Evolutionary conservation across 73 alveolate species (phyloP).

Genomic region (Paramecium pentaurelia): DNA sequence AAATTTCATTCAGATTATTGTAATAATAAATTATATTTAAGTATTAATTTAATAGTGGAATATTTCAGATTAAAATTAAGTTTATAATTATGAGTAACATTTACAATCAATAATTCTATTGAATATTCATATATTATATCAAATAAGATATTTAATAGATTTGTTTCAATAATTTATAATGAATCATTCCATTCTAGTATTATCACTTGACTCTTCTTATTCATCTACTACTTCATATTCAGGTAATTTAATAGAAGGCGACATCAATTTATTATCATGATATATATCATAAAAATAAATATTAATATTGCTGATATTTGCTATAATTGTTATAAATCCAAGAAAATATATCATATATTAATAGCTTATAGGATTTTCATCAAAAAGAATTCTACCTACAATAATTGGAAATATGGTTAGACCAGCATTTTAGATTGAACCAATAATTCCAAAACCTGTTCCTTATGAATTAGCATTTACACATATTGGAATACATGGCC

Average conservation of each 20-base stretch:
- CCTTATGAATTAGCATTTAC: background rate
- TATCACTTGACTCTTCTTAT: background rate
- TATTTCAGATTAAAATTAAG: too few species aligned
- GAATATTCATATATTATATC: too few species aligned
- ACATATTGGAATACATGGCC: background rate
- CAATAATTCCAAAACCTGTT: background rate
- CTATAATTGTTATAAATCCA: background rate
- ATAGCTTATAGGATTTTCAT: background rate
- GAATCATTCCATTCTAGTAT: background rate
- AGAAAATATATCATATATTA: background rate
- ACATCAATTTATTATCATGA: background rate
- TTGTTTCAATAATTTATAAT: too few species aligned
- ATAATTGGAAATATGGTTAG: background rate
- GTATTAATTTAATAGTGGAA: too few species aligned
- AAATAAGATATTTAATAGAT: too few species aligned
- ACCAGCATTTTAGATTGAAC: background rate
- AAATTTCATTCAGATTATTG: too few species aligned
- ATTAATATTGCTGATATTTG: background rate
- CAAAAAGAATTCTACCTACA: background rate
- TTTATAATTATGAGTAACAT: too few species aligned
- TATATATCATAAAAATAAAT: background rate
- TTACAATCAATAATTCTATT: too few species aligned
- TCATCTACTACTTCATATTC: background rate
- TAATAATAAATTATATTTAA: too few species aligned
- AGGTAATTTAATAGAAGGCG: background rate